These are phyloP conservation scores for Golubevia pallescens DNA, from an alignment of 1,284 basidiomycete species.

Conservation along the genomic window DNA sequence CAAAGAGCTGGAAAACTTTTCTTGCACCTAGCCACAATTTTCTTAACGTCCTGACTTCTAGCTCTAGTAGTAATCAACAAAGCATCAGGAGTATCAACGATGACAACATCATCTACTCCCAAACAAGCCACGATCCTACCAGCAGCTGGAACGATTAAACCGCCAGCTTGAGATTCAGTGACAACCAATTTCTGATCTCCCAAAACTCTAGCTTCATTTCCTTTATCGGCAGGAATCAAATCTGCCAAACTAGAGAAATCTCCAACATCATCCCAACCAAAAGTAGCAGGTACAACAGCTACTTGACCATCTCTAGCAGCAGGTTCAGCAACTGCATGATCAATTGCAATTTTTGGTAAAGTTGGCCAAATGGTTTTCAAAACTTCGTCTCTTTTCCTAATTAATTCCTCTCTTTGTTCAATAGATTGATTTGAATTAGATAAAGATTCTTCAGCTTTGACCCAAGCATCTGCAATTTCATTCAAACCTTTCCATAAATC, in stretches of 20 bases:
- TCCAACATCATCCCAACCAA: constrained; percentile 64
- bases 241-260: constrained; percentile 59
- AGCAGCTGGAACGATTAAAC: constrained; percentile 51
- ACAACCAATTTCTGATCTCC: constrained; percentile 51
- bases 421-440: too few relatives aligned
- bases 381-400: constrained; percentile 12
- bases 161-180: constrained; percentile 59
- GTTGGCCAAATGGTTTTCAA: constrained; percentile 49
- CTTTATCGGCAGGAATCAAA: constrained; percentile 59
- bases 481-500: constrained; percentile 52
- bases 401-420: too few relatives aligned
- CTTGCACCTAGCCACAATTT: constrained; percentile 57
- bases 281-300: constrained; percentile 61
- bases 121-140: constrained; percentile 57
- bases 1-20: constrained; percentile 51
- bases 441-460: constrained; percentile 17
- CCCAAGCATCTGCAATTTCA: constrained; percentile 51
- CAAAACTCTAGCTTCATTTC: constrained; percentile 54
- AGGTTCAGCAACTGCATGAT: constrained; percentile 63
- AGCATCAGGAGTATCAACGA: constrained; percentile 62
- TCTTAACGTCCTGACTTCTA: constrained; percentile 61
- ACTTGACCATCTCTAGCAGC: constrained; percentile 57
- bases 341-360: constrained; percentile 62
- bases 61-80: constrained; percentile 59
- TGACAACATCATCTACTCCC: constrained; percentile 62